Conservation (phyloP, 2,329 filamentous ascomycete genomes). For the Coniochaeta hoffmannii region DNA sequence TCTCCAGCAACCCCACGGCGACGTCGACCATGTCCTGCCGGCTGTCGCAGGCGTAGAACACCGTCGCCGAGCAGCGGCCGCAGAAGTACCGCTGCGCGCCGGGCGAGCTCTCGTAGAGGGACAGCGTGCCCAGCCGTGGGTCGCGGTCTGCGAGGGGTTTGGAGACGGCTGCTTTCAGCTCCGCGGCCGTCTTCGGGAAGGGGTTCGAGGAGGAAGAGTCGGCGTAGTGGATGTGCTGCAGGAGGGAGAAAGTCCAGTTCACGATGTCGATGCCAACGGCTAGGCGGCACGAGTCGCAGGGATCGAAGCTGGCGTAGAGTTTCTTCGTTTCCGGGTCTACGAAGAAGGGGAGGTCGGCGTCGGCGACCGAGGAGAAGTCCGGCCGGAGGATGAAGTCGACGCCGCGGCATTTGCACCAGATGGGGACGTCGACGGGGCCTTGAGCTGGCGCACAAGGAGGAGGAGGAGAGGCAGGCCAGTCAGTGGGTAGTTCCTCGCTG, state of each 20-base stretch:
- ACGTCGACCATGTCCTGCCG: conserved; percentile 33
- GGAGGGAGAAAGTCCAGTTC: conserved; percentile 35
- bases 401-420: conserved; percentile 39
- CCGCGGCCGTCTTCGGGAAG: conserved; percentile 22
- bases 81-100: conserved; percentile 42
- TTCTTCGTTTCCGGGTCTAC: conserved; percentile 35
- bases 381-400: conserved; percentile 31
- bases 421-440: conserved; percentile 19
- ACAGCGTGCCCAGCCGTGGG: conserved; percentile 32
- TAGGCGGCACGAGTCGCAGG: conserved; percentile 39
- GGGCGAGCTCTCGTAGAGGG: conserved; percentile 33
- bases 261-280: conserved; percentile 33
- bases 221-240: conserved; percentile 30
- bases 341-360: conserved; percentile 30
- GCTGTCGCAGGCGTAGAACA: conserved; percentile 35
- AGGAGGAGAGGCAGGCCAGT: conserved; percentile 19
- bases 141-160: conserved; percentile 16
- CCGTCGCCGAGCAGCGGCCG: conserved; percentile 34
- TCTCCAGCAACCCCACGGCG: conserved; percentile 34
- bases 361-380: conserved; percentile 16
- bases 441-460: conserved; percentile 5
- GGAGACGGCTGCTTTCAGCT: conserved; percentile 27
- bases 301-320: conserved; percentile 29
- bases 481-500: conserved; percentile 19
- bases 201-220: neutral